Evolutionary conservation across 2,329 filamentous ascomycete genomes (phyloP).

Genomic region (Exophiala sp.): DNA sequence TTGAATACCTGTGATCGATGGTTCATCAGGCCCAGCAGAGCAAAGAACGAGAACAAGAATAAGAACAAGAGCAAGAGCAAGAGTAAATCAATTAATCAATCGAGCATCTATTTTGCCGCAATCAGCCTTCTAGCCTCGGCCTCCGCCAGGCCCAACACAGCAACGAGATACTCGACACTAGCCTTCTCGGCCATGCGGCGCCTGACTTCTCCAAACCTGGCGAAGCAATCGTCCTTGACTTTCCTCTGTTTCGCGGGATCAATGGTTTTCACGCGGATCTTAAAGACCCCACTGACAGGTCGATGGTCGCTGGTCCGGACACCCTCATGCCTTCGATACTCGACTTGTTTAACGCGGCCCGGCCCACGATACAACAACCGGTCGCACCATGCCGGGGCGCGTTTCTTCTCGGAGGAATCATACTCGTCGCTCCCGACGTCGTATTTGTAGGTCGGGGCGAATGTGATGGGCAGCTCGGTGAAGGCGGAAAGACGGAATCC

Average conservation of each 20-base stretch:
- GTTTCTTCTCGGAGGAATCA: constrained; percentile 89
- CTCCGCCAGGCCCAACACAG: constrained; percentile 14
- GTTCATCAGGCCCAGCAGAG: too few species aligned
- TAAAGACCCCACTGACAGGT: constrained; percentile 81
- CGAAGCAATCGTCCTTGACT: constrained; percentile 67
- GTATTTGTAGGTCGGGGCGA: constrained; percentile 97
- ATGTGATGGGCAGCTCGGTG: constrained; percentile 82
- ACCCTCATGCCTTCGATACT: constrained; percentile 76
- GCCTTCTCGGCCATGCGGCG: constrained; percentile 22
- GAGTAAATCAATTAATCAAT: too few species aligned
- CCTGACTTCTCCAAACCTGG: constrained; percentile 62
- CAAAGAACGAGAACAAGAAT: too few species aligned
- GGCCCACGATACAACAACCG: constrained; percentile 78
- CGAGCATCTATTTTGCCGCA: constrained; percentile 6
- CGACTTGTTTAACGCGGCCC: constrained; percentile 75
- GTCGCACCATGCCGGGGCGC: constrained; percentile 95
- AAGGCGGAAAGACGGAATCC: constrained; percentile 84
- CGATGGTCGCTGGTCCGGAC: constrained; percentile 87
- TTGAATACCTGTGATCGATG: too few species aligned
- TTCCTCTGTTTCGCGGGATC: constrained; percentile 58
- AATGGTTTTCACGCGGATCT: constrained; percentile 77
- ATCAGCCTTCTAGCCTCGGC: constrained; percentile 17
- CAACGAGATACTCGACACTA: constrained; percentile 24
- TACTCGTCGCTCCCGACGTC: constrained; percentile 93
- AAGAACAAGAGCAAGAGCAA: too few species aligned